Conservation (phyloP, 305 asterid genomes). For the Solanum hybrid region DNA sequence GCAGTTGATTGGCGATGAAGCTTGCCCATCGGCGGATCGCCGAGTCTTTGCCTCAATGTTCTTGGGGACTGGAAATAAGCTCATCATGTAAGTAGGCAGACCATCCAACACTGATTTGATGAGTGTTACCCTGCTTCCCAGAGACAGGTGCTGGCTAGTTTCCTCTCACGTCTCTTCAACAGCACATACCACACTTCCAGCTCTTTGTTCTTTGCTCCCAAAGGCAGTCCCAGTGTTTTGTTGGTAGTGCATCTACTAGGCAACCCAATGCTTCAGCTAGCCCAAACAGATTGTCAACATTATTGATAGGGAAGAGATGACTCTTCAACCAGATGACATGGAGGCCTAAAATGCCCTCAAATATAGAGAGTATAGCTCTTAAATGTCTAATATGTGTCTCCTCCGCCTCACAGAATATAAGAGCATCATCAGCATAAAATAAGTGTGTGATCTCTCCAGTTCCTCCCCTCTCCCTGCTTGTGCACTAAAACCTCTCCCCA, state of each 20-base stretch:
- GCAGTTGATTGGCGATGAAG: neutral
- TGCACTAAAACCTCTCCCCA: neutral
- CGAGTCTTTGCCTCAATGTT: neutral
- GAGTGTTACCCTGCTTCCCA: neutral
- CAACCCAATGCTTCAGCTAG: neutral
- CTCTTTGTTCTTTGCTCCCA: neutral
- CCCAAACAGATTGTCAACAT: neutral
- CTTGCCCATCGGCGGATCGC: neutral
- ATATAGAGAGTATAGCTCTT: neutral
- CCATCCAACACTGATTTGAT: neutral
- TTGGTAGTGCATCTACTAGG: neutral
- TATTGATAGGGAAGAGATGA: neutral
- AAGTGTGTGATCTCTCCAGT: neutral
- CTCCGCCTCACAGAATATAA: neutral
- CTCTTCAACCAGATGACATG: neutral
- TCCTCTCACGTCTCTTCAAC: neutral
- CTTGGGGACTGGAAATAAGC: neutral
- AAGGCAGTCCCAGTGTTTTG: neutral
- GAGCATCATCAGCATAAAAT: neutral
- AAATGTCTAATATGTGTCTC: neutral
- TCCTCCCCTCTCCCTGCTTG: neutral
- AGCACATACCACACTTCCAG: neutral
- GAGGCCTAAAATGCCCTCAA: neutral
- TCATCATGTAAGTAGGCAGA: neutral
- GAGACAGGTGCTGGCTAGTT: neutral